These are phyloP conservation scores for Xylariaceae sp. DNA, from an alignment of 2,329 filamentous ascomycete genomes.

Conservation along the genomic window DNA sequence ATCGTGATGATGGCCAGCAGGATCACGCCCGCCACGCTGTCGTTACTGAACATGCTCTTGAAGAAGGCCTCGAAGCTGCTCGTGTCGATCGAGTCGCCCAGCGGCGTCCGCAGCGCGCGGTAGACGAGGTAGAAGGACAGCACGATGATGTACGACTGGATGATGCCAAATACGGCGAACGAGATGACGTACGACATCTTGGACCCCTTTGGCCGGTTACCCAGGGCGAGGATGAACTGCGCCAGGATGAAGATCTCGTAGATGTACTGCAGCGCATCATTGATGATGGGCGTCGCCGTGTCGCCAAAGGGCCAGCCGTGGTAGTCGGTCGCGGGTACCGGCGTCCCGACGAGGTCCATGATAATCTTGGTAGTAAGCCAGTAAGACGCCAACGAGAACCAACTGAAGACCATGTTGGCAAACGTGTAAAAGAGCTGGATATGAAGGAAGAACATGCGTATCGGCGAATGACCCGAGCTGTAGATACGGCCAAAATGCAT, in stretches of 20 bases:
- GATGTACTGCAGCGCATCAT: slow-evolving; percentile 77
- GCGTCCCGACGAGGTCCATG: slow-evolving; percentile 80
- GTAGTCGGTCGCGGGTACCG: slow-evolving; percentile 29
- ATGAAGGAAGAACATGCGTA: slow-evolving; percentile 96
- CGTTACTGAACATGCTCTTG: slow-evolving; percentile 67
- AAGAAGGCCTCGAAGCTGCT: slow-evolving; percentile 54
- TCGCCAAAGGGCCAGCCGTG: slow-evolving; percentile 83
- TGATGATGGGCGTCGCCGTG: slow-evolving; percentile 74
- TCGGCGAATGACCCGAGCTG: slow-evolving; percentile 82
- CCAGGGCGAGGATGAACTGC: slow-evolving; percentile 88
- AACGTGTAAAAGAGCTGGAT: slow-evolving; percentile 85
- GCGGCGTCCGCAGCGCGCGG: slow-evolving; percentile 58
- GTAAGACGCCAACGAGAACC: slow-evolving; percentile 81
- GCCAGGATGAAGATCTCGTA: slow-evolving; percentile 82
- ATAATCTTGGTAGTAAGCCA: slow-evolving; percentile 91
- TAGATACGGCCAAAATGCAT: slow-evolving; percentile 98
- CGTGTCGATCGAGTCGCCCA: slow-evolving; percentile 49
- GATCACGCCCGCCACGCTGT: slow-evolving; percentile 73
- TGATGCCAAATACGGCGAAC: slow-evolving; percentile 73
- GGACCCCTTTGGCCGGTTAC: slow-evolving; percentile 90
- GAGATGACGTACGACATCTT: slow-evolving; percentile 82
- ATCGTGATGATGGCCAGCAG: slow-evolving; percentile 83
- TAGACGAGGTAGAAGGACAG: slow-evolving; percentile 79
- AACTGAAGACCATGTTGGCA: slow-evolving; percentile 56
- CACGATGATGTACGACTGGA: slow-evolving; percentile 81